A percentile compares a stretch with the other conserved stretches of the same genome.
phyloP scores from a whole-genome alignment of 1,139 yeast genomes.

The Geotrichum reessii region DNA sequence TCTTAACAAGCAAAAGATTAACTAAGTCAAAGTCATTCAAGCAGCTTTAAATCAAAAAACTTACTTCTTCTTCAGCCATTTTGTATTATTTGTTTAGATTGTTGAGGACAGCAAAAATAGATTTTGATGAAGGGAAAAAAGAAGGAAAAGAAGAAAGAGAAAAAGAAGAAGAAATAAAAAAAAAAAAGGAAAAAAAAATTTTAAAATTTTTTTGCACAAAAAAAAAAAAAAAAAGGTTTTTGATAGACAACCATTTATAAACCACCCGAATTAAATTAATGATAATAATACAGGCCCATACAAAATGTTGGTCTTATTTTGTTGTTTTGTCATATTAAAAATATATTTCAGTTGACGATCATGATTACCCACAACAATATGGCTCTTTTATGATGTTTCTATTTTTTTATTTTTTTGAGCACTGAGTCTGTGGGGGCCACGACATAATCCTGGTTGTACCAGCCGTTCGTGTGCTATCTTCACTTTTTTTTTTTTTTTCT shows the following conservation, averaged over 20 bases:
- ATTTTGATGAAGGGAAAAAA: neutral
- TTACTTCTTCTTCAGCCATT: slow-evolving; percentile 10
- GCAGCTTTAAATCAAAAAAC: neutral
- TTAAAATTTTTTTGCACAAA: slow-evolving; percentile 7
- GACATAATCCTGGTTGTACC: too few species aligned
- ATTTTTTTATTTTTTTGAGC: too few species aligned
- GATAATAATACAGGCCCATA: too few species aligned
- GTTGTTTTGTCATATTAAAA: neutral
- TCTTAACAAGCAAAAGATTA: neutral
- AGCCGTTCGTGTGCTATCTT: too few species aligned
- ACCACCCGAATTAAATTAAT: slow-evolving; percentile 2
- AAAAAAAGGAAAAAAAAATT: slow-evolving; percentile 11
- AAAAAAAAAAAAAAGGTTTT: slow-evolving; percentile 10
- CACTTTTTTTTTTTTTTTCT: too few species aligned
- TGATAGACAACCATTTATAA: slow-evolving; percentile 11
- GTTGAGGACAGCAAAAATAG: slow-evolving; percentile 1
- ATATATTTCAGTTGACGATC: too few species aligned
- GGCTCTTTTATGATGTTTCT: too few species aligned
- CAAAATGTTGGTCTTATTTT: neutral
- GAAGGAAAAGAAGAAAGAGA: neutral
- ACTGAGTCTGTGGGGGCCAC: too few species aligned
- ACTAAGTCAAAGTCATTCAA: neutral
- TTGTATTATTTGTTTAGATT: neutral
- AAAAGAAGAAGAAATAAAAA: slow-evolving; percentile 12
- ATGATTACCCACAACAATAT: too few species aligned